Base-by-base conservation (phyloP, 2,329 filamentous ascomycete species). In the Scedosporium boydii region DNA sequence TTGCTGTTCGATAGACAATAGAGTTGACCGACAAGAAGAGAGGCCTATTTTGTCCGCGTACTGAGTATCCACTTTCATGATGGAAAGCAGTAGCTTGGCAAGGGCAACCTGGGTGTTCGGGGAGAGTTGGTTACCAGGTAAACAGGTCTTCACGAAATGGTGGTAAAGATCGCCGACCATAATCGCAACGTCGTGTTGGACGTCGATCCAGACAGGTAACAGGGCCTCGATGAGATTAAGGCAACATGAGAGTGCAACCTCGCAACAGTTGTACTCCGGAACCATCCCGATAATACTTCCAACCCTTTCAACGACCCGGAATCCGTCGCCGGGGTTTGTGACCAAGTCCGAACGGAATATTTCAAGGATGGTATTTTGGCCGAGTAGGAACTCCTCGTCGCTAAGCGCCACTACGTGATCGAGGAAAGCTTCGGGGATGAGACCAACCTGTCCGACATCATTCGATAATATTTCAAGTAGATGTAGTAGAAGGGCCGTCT, bases 81-180 rank as follows among this genome's bases (percentile, higher is more conserved):
- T 77, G 34, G 81, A 80, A 63, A 92, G 82, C 0, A 98, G 78
- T 14, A 99, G 77, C 23, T 78, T 76, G 3, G 87, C 83, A 64
- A 97, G 78, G 1, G 81, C 78, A 60, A 86, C 84, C 66, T 93
- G 87, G 1, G 88, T 83, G 63, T 78, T 81, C 2, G 86, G 76
- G 0, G 93, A 96, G 58, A 91, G 81, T 44, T 89, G 81, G 55
- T 87, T 86, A 55, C 83, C 87, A 5, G 83, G 80, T 27, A 96
- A 75, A 34, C 87, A 83, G 18, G 80, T 80, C 61, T 84, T 83
- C 57, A 92, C 82, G 66, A 95, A 88, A 77, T 91, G 91, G 55
- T 83, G 76, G 72, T 98, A 98, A 21, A 97, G 76, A 64, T 96
- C 88, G 21, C 86, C 82, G 3, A 88, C 90, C 48, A 83, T 80